Evolutionary conservation across 2,329 filamentous ascomycete genomes (phyloP).

Genomic region (Neonectria ditissima): DNA sequence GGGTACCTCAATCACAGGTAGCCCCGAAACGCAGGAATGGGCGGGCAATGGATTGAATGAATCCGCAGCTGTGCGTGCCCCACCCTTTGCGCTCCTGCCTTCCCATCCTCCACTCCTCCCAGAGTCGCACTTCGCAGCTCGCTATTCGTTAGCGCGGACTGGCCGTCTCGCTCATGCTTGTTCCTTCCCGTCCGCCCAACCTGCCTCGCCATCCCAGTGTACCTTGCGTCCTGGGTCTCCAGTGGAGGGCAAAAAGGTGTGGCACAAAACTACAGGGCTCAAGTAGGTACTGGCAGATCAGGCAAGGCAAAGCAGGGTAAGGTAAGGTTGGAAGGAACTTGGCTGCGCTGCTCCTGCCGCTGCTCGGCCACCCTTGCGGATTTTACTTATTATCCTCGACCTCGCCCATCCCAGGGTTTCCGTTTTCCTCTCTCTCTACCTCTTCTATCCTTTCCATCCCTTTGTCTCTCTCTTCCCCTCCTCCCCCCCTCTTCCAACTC

Average conservation of each 20-base stretch:
- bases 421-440: conserved; percentile 9
- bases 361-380: conserved; percentile 23
- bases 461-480: conserved; percentile 8
- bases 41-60: conserved; percentile 6
- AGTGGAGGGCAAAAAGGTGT: neutral
- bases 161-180: conserved; percentile 22
- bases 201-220: conserved; percentile 19
- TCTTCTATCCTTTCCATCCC: conserved; percentile 19
- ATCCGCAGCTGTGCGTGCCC: conserved; percentile 23
- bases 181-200: conserved; percentile 2
- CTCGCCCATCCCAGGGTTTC: conserved; percentile 15
- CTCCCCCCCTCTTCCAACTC: conserved; percentile 22
- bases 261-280: conserved; percentile 2
- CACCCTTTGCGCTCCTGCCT: conserved; percentile 36
- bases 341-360: conserved; percentile 20
- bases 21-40: conserved; percentile 33
- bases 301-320: conserved; percentile 19
- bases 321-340: conserved; percentile 25
- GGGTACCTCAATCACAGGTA: conserved; percentile 35
- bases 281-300: conserved; percentile 16
- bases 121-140: neutral
- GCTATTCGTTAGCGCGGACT: conserved; percentile 31
- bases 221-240: conserved; percentile 7
- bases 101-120: conserved; percentile 14
- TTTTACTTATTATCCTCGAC: conserved; percentile 35